Percentiles rank a stretch among this genome's conserved stretches.
Conservation (phyloP, 169 alveolate genomes). For the Babesia ovata region DNA sequence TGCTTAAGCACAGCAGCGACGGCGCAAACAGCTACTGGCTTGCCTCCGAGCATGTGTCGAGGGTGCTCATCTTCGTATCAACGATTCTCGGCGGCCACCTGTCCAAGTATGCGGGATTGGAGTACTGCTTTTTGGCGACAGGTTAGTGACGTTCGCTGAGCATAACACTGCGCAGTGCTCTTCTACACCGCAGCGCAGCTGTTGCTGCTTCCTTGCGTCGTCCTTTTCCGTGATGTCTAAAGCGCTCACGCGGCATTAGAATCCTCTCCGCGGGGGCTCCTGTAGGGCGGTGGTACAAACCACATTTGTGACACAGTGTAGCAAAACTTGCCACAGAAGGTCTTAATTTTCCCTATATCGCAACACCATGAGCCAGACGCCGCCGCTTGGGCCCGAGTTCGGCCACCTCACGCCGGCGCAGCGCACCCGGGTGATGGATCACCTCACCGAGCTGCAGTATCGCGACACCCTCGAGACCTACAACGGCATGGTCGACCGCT, state of each 20-base stretch:
- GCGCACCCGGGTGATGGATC: conserved; percentile 70
- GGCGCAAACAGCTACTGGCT: conserved; percentile 60
- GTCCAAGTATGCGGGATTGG: conserved; percentile 27
- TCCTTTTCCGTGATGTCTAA: conserved; percentile 49
- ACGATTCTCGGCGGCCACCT: conserved; percentile 59
- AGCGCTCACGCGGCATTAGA: background rate
- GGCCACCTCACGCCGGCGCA: conserved; percentile 67
- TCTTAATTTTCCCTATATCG: background rate
- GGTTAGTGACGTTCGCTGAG: background rate
- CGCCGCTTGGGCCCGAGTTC: conserved; percentile 48
- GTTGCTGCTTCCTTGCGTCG: conserved; percentile 34
- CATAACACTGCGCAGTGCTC: conserved; percentile 7
- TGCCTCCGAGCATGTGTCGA: conserved; percentile 49
- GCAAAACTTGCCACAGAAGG: background rate
- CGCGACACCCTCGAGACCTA: conserved; percentile 79
- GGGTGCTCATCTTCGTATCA: conserved; percentile 43
- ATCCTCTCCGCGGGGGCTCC: conserved; percentile 1
- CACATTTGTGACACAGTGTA: background rate
- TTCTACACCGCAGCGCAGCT: conserved; percentile 36
- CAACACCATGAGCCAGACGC: conserved; percentile 40
- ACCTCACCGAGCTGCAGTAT: conserved; percentile 77
- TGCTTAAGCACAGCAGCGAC: conserved; percentile 50
- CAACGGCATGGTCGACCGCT: conserved; percentile 77
- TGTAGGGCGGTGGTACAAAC: conserved; percentile 16
- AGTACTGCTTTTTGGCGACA: conserved; percentile 57